Evolutionary conservation across 371 early-diverging fungal species (phyloP).

Genomic region (Catenaria anguillulae): DNA sequence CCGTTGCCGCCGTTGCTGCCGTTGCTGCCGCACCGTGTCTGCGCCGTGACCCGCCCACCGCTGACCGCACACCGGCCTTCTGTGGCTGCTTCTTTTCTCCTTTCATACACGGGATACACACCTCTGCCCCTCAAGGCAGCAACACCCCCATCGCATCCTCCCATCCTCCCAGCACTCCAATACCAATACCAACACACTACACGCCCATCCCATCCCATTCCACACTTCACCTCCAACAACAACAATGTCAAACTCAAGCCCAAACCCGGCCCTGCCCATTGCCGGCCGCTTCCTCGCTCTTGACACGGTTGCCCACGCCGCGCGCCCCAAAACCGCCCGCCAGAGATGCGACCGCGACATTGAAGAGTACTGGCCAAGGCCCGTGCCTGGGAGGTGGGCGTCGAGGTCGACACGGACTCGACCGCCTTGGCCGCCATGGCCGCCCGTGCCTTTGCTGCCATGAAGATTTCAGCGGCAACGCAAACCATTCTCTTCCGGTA

Average conservation of each 20-base stretch:
- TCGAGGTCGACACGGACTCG: slow-evolving; percentile 3
- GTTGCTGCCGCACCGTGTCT: too few relatives aligned
- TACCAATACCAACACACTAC: too few relatives aligned
- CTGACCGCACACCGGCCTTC: too few relatives aligned
- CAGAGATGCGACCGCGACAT: neutral
- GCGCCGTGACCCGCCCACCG: too few relatives aligned
- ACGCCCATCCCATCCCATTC: too few relatives aligned
- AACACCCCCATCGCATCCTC: too few relatives aligned
- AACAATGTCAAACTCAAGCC: neutral
- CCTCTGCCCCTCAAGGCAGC: too few relatives aligned
- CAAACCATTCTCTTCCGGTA: slow-evolving; percentile 1
- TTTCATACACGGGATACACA: too few relatives aligned
- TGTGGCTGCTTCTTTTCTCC: too few relatives aligned
- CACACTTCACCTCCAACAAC: too few relatives aligned
- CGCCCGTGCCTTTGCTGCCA: neutral
- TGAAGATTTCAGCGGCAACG: neutral
- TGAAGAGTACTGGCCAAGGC: slow-evolving; percentile 1
- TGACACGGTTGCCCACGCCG: neutral
- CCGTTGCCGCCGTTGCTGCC: too few relatives aligned
- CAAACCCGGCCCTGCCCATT: neutral
- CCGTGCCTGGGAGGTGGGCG: slow-evolving; percentile 1
- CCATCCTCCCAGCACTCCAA: too few relatives aligned
- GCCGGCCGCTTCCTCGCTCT: slow-evolving; percentile 2
- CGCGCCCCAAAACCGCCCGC: neutral
- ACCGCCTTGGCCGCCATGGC: neutral